Conservation (phyloP, 2,329 filamentous ascomycete species). For the Microdochium nivale region DNA sequence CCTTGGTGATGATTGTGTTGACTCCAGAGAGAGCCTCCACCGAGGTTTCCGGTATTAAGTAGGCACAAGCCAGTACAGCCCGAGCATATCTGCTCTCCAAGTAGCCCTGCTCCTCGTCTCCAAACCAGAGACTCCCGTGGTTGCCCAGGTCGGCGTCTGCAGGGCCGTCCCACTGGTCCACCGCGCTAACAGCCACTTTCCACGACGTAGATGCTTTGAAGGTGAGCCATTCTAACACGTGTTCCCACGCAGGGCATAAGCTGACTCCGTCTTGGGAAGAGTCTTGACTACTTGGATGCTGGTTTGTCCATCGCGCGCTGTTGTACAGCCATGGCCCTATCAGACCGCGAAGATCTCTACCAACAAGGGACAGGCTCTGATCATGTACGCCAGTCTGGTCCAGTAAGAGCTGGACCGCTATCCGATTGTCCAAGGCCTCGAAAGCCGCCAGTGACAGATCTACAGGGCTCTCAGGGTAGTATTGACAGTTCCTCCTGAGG, state of each 20-base stretch:
- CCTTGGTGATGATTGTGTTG: slow-evolving; percentile 50
- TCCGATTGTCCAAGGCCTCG: slow-evolving; percentile 47
- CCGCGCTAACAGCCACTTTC: slow-evolving; percentile 49
- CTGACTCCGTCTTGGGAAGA: slow-evolving; percentile 13
- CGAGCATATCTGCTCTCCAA: slow-evolving; percentile 59
- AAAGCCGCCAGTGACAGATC: slow-evolving; percentile 53
- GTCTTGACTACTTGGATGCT: slow-evolving; percentile 10
- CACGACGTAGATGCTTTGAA: slow-evolving; percentile 51
- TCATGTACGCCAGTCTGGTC: slow-evolving; percentile 39
- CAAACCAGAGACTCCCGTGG: slow-evolving; percentile 46
- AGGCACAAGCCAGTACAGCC: slow-evolving; percentile 58
- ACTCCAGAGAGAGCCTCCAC: slow-evolving; percentile 49
- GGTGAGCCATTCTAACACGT: slow-evolving; percentile 59
- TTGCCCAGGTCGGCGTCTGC: slow-evolving; percentile 60
- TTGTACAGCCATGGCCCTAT: slow-evolving; percentile 69
- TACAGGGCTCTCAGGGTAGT: slow-evolving; percentile 46
- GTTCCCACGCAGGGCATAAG: slow-evolving; percentile 57
- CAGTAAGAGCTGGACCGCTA: slow-evolving; percentile 54
- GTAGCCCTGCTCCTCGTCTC: slow-evolving; percentile 49
- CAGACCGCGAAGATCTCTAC: slow-evolving; percentile 58
- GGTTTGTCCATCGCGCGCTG: slow-evolving; percentile 45
- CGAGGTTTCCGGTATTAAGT: slow-evolving; percentile 53
- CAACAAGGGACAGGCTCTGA: slow-evolving; percentile 33
- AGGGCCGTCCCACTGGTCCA: slow-evolving; percentile 68
- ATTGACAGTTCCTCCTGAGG: slow-evolving; percentile 60